Evolutionary conservation across 306 rosid genomes (phyloP).

Genomic region (Casuarina glauca): DNA sequence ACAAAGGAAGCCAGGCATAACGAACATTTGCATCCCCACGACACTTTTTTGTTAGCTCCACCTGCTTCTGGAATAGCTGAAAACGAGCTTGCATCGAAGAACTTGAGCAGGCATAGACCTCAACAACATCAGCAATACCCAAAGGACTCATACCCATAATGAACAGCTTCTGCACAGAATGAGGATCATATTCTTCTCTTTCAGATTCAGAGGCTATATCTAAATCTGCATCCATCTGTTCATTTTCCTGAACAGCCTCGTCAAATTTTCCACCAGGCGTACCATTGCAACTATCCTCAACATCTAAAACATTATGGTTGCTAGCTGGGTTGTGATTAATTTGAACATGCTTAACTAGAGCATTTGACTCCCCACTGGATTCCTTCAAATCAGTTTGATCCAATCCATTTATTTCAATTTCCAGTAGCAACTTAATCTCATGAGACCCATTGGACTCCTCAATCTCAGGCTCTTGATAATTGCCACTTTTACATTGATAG

Average conservation of each 20-base stretch:
- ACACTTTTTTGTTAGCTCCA: slow-evolving; percentile 53
- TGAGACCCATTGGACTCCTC: slow-evolving; percentile 43
- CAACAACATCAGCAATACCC: slow-evolving; percentile 44
- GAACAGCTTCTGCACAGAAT: slow-evolving; percentile 61
- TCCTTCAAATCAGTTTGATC: slow-evolving; percentile 49
- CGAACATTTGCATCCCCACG: slow-evolving; percentile 71
- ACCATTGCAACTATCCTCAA: slow-evolving; percentile 60
- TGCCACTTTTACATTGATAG: slow-evolving; percentile 27
- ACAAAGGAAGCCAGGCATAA: slow-evolving; percentile 80
- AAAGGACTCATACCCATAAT: slow-evolving; percentile 45
- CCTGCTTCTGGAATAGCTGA: slow-evolving; percentile 80
- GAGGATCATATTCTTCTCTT: slow-evolving; percentile 44
- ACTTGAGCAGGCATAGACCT: slow-evolving; percentile 48
- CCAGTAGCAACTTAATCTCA: slow-evolving; percentile 71
- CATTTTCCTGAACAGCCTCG: slow-evolving; percentile 37
- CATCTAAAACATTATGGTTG: slow-evolving; percentile 40
- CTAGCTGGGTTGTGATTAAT: slow-evolving; percentile 41
- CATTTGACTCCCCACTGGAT: slow-evolving; percentile 83
- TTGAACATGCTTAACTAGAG: slow-evolving; percentile 38
- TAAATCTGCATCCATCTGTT: slow-evolving; percentile 31
- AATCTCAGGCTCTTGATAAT: slow-evolving; percentile 24
- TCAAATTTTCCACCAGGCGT: slow-evolving; percentile 35
- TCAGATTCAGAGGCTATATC: slow-evolving; percentile 34
- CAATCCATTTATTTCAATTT: slow-evolving; percentile 71
- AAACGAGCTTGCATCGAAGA: slow-evolving; percentile 46